These are phyloP conservation scores for Fusarium praegraminearum DNA, from an alignment of 2,329 filamentous ascomycete genomes.

Conservation along the genomic window DNA sequence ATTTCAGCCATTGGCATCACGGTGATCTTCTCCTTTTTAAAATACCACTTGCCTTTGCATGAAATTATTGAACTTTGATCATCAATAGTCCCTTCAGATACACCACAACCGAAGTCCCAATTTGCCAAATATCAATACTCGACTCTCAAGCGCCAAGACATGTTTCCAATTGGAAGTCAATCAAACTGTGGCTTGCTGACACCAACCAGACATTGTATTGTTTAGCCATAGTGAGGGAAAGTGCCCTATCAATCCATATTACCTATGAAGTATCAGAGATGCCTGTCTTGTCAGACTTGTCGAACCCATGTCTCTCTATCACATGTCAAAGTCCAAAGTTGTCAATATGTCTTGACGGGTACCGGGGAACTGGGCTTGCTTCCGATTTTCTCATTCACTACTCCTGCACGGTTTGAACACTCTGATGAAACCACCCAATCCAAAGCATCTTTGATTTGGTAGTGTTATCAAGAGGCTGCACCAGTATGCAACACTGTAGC, in stretches of 20 bases:
- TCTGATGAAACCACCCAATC: not conserved
- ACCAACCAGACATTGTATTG: not conserved
- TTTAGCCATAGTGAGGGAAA: not conserved
- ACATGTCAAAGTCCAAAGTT: not conserved
- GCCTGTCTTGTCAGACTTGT: too few relatives aligned
- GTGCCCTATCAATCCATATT: too few relatives aligned
- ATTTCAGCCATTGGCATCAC: not conserved
- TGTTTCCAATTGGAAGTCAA: not conserved
- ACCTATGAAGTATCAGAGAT: not conserved
- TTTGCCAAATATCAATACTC: not conserved
- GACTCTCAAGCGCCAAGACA: accelerated
- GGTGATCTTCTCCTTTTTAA: not conserved
- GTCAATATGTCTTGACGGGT: not conserved
- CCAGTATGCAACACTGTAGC: not conserved
- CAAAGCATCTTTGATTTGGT: not conserved
- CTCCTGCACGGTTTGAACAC: not conserved
- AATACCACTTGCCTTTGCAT: not conserved
- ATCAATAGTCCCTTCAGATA: not conserved
- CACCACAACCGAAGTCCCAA: not conserved
- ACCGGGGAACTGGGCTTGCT: not conserved
- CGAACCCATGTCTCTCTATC: not conserved
- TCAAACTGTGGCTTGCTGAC: not conserved
- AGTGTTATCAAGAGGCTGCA: not conserved
- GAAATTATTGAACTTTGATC: not conserved
- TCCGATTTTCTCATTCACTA: not conserved